These are phyloP conservation scores for Starmerella bombicola DNA, from an alignment of 805 yeast species.

Conservation along the genomic window DNA sequence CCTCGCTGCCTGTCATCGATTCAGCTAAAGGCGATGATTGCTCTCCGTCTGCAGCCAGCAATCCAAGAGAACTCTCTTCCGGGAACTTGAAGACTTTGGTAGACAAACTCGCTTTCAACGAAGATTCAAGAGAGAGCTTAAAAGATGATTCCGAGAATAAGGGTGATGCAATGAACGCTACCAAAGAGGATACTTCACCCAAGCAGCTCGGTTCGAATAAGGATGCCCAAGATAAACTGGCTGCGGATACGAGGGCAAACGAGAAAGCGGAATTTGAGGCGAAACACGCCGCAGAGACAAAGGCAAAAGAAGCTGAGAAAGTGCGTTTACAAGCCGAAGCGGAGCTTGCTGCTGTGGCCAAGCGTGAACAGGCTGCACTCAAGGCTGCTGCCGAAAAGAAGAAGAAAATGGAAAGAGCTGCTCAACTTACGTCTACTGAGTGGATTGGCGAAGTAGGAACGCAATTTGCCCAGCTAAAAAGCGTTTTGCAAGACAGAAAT, in stretches of 20 bases:
- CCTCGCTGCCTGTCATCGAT: too few relatives aligned
- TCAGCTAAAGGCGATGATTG: too few relatives aligned
- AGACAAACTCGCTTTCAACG: too few relatives aligned
- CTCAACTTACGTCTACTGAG: neutral
- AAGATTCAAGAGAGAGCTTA: too few relatives aligned
- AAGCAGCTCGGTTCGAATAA: too few relatives aligned
- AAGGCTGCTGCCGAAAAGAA: neutral
- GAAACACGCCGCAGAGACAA: neutral
- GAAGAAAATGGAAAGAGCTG: conserved; percentile 1
- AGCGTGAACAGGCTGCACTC: conserved; percentile 3
- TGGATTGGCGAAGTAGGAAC: neutral
- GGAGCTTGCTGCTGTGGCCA: conserved; percentile 1
- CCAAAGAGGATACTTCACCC: too few relatives aligned
- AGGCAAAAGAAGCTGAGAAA: conserved; percentile 2
- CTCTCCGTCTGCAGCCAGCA: too few relatives aligned
- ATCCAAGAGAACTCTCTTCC: too few relatives aligned
- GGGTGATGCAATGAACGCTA: too few relatives aligned
- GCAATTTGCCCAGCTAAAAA: neutral
- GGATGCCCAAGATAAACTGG: neutral
- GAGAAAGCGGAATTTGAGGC: conserved; percentile 1
- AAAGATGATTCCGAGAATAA: too few relatives aligned
- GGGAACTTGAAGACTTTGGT: too few relatives aligned
- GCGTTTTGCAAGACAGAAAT: neutral
- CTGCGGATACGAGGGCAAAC: neutral
- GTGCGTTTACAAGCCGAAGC: too few relatives aligned